Base-by-base conservation (phyloP, 208 protist species). In the Leishmania gerbilli region DNA sequence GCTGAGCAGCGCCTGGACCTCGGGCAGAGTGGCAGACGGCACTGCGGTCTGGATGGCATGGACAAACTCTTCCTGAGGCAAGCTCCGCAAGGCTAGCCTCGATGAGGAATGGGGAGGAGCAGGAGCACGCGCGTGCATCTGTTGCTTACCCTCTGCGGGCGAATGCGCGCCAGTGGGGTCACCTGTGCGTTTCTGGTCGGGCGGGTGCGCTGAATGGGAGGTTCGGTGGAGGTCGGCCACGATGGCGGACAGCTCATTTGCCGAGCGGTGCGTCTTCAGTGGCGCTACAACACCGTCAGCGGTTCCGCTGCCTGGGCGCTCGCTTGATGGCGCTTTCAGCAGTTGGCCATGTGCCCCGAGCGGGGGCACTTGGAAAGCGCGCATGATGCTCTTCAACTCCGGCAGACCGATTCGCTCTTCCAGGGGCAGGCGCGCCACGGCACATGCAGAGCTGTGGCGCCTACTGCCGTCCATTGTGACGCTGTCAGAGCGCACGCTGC, bases 1-100 rank as follows among this genome's bases (percentile, higher is more conserved):
- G 71, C 87, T 89, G 62, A 95, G 85, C 40, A 97, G 85, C 13
- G 95, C 85, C 27, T 81, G 81, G 58, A 95, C 87, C 72, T 94
- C 90, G 7, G 31, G 78, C 19, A 81, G 80, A 13, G 84, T 89
- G 0, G 88, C 89, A 37, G 60, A 78, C 19, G 91, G 88, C 15
- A 93, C 71, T 31, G 87, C 82, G 24, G 24, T 51, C 75, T 82
- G 79, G 53, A 89, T 71, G 60, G 81, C 79, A 1, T 62, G 56
- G 3, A 81, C 78, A 49, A 91, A 89, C 40, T 80, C 78, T 7
- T 83, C 80, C 9, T 77, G 71, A 40, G 88, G 79, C 37, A 91
- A 67, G 53, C 55, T 67, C 62, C 84, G 87, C 60, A 85, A 71
- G n/a, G 8, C 19, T 37, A 45, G 64, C n/a, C 8, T 55, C 17